Percentiles rank a stretch among this genome's conserved stretches.
These are phyloP conservation scores for Exophiala dermatitidis DNA, from an alignment of 2,329 filamentous ascomycete species.

Conservation along the genomic window DNA sequence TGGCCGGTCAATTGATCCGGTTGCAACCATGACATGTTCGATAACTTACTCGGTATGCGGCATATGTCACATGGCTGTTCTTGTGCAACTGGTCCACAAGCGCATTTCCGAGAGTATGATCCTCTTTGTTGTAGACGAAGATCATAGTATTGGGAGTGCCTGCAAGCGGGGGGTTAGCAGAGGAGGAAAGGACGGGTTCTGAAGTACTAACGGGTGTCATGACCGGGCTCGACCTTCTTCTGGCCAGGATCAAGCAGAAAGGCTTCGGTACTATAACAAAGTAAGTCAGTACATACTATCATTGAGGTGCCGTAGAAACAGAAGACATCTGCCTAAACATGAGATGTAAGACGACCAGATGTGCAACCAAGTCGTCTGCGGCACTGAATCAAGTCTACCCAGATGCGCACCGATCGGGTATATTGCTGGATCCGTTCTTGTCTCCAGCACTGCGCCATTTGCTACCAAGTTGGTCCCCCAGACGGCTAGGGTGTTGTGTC, in stretches of 20 bases:
- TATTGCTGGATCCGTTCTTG: conserved; percentile 6
- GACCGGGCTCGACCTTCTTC: conserved; percentile 84
- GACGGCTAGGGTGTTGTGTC: conserved; percentile 9
- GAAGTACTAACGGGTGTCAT: conserved; percentile 71
- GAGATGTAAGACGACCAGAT: background rate
- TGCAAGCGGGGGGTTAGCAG: conserved; percentile 33
- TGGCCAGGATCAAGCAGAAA: conserved; percentile 82
- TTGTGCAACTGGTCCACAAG: conserved; percentile 78
- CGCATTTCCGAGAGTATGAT: conserved; percentile 90
- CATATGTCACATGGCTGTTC: conserved; percentile 76
- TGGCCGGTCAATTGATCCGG: conserved; percentile 5
- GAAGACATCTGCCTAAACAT: background rate
- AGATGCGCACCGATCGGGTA: conserved; percentile 13
- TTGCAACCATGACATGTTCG: background rate
- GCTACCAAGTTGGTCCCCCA: background rate
- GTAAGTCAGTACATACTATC: conserved; percentile 5
- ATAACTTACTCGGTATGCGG: conserved; percentile 74
- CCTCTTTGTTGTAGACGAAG: conserved; percentile 93
- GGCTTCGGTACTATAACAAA: conserved; percentile 68
- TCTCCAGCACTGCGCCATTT: background rate
- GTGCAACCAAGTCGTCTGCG: background rate
- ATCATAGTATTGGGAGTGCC: conserved; percentile 91
- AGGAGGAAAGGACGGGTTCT: background rate
- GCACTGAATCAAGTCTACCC: background rate
- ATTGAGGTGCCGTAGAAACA: background rate